Percentiles rank a stretch among this genome's conserved stretches.
phyloP scores from a whole-genome alignment of 768 basidiomycete species.

The Boletus sensibilis region DNA sequence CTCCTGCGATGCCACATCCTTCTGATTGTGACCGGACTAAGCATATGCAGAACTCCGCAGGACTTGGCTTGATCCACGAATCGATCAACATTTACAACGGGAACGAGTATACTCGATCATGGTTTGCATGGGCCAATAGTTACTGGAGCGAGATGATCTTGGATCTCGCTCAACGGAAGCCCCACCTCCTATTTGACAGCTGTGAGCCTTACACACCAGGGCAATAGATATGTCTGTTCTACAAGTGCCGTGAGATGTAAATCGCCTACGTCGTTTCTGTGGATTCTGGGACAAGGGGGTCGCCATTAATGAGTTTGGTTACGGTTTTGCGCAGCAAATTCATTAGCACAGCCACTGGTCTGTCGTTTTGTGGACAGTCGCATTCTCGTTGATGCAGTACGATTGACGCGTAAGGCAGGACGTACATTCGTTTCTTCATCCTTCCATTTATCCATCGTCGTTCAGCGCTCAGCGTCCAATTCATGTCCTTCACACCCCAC shows the following conservation, averaged over 20 bases:
- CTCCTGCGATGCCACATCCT: not conserved
- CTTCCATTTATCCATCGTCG: not conserved
- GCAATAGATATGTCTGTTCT: slow-evolving; percentile 25
- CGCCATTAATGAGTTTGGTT: not conserved
- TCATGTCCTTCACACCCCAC: slow-evolving; percentile 60
- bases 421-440: slow-evolving; percentile 5
- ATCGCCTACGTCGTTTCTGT: not conserved
- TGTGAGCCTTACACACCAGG: slow-evolving; percentile 58
- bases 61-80: slow-evolving; percentile 78
- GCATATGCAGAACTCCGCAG: slow-evolving; percentile 58
- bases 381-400: slow-evolving; percentile 13
- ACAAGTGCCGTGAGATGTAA: not conserved
- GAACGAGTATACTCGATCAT: slow-evolving; percentile 61
- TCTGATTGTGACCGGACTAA: not conserved
- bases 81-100: slow-evolving; percentile 61
- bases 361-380: slow-evolving; percentile 7
- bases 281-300: not conserved
- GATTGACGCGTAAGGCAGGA: slow-evolving; percentile 23
- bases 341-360: slow-evolving; percentile 22
- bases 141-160: slow-evolving; percentile 83
- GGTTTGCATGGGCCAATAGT: slow-evolving; percentile 85
- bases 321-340: not conserved
- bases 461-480: slow-evolving; percentile 7
- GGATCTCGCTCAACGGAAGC: slow-evolving; percentile 73
- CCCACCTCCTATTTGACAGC: slow-evolving; percentile 59